Base-by-base conservation (phyloP, 2,329 filamentous ascomycete genomes). In the Laburnicola sp. region DNA sequence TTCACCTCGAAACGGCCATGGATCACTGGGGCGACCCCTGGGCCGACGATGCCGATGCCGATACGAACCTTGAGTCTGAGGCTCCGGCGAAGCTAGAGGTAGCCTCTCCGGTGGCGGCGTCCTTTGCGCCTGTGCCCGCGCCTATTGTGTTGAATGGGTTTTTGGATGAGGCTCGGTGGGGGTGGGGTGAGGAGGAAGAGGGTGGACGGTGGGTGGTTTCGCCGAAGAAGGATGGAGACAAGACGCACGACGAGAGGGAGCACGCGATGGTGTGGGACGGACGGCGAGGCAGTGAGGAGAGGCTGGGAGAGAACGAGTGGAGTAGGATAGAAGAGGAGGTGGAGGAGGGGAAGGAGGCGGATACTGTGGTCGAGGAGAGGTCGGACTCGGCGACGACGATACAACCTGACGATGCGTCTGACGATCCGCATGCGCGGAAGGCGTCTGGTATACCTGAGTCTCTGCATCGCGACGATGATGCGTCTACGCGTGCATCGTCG, bases 11-110 rank as follows among this genome's bases (percentile, higher is more conserved):
- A 55, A 47, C 60, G 59, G 72, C 54, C 50, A 74, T 74, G 71
- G 71, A 74, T 66, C 66, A 73, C 58, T 74, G 71, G 71, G 68
- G 69, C 57, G 71, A 74, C 69, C 71, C 71, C 60, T 74, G 71
- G 71, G 70, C 70, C 54, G 69, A 72, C 58, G 64, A 71, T 64
- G 49, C 51, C 51, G 52, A 58, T 26, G 42, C 51, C 35, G 56
- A 59, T 44, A 46, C 51, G 55, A 58, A 58, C 50, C 51, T 51
- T 50, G 56, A 56, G 43, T 57, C 53, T 32, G n/a, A 42, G 11
- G 16, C 48, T 38, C 57, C 62, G 28, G 53, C 59, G 41, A 66
- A 69, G 58, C 47, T 56, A 47, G 50, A 59, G 56, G 56, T 66
- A 56, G 56, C 54, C 23, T 62, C 59, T 39, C 59, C 58, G 11